phyloP scores from a whole-genome alignment of 2,329 filamentous ascomycete genomes.

The Fusarium xylarioides region DNA sequence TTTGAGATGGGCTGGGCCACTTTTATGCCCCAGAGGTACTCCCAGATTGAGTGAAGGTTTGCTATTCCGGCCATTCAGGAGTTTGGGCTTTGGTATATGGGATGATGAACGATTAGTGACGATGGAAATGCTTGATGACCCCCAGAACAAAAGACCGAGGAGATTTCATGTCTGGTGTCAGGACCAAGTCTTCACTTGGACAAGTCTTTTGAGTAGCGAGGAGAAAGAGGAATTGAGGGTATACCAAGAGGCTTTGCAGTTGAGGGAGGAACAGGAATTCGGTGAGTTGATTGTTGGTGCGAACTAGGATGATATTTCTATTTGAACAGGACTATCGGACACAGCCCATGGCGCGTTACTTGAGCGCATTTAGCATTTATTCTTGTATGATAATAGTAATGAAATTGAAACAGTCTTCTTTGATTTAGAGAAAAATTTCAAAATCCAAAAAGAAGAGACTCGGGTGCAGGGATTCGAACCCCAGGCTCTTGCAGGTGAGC shows the following conservation, averaged over 20 bases:
- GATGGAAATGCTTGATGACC: conserved; percentile 28
- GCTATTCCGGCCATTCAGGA: conserved; percentile 19
- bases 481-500: accelerated
- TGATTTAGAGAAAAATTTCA: accelerated
- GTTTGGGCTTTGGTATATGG: conserved; percentile 20
- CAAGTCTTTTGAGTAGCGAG: conserved; percentile 1
- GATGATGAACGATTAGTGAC: conserved; percentile 19
- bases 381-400: neutral
- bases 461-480: neutral
- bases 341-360: neutral
- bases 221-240: conserved; percentile 6
- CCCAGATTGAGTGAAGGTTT: conserved; percentile 8
- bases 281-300: neutral
- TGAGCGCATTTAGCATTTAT: accelerated
- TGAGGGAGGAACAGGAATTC: neutral
- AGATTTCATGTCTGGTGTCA: conserved; percentile 17
- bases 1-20: conserved; percentile 1
- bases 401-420: neutral
- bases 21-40: neutral
- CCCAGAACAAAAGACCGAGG: neutral
- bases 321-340: neutral
- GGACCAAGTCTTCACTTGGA: conserved; percentile 32
- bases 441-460: neutral
- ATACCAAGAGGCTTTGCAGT: neutral
- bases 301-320: neutral